Base-by-base conservation (phyloP, 768 basidiomycete species). In the Dioszegia hungarica region DNA sequence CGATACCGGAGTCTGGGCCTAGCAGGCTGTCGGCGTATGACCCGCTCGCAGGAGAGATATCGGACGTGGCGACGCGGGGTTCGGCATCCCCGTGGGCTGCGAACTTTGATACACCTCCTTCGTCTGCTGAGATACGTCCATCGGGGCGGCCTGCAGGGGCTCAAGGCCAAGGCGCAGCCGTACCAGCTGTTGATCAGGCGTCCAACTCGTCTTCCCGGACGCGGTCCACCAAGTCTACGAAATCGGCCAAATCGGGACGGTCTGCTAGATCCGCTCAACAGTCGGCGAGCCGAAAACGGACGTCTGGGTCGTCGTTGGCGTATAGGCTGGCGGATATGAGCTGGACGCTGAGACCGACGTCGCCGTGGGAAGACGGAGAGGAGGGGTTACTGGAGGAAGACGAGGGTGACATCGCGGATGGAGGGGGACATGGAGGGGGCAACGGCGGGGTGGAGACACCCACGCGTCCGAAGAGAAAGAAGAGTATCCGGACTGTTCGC, bases 401-500 rank as follows among this genome's bases (percentile, higher is more conserved):
- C 17, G 39, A 40, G 39, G 39, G n/a, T n/a, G n/a, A n/a, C 14
- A 37, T 24, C 5, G 3, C 29, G 34, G 29, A 51, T 6, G n/a
- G 33, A 27, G 39, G 31, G 31, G 39, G 33, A 14, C 27, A 51
- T n/a, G 8, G 14, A 36, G 10, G 33, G 20, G 2, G 46, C 33
- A 45, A 40, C 20, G 29, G 60, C 57, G 28, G 55, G n/a, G n/a
- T n/a, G n/a, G n/a, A n/a, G n/a, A n/a, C n/a, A n/a, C n/a, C n/a
- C n/a, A n/a, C n/a, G n/a, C n/a, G n/a, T n/a, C n/a, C n/a, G n/a
- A n/a, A n/a, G n/a, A n/a, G n/a, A n/a, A 45, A 49, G 31, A 39
- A 19, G 47, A 61, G 34, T 49, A 31, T 25, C 37, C 38, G 36
- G 62, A 57, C 29, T 33, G 29, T 56, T n/a, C 54, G 44, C 39